Conservation (phyloP, 1,139 yeast genomes). For the Arxiozyma telluris region DNA sequence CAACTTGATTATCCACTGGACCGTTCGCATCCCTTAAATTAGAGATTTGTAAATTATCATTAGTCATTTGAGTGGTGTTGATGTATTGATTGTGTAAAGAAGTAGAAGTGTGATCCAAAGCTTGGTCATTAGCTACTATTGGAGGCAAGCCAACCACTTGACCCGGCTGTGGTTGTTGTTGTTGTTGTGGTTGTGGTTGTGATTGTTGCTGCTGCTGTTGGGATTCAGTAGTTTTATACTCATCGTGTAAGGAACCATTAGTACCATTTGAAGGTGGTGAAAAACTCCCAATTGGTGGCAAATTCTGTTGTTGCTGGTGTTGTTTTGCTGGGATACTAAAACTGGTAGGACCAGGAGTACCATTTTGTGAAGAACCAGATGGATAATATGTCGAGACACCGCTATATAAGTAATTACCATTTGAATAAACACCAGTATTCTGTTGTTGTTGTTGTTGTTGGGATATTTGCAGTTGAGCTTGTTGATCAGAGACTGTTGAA, state of each 20-base stretch:
- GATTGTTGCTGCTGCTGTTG: conserved; percentile 1
- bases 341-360: not conserved
- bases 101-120: not conserved
- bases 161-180: not conserved
- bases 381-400: conserved; percentile 13
- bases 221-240: not conserved
- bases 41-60: conserved; percentile 33
- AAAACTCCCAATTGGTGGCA: conserved; percentile 95
- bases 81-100: conserved; percentile 4
- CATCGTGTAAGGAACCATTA: conserved; percentile 13
- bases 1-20: conserved; percentile 1
- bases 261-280: conserved; percentile 55
- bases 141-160: conserved; percentile 10
- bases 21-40: conserved; percentile 24
- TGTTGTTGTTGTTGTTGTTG: conserved; percentile 9
- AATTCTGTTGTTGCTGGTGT: conserved; percentile 35
- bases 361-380: conserved; percentile 3
- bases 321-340: conserved; percentile 1
- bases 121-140: conserved; percentile 10
- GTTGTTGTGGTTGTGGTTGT: not conserved
- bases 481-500: conserved; percentile 38
- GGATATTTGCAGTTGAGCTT: conserved; percentile 9
- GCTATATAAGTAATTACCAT: conserved; percentile 1
- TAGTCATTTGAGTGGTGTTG: conserved; percentile 8
- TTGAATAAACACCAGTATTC: conserved; percentile 4